Conservation (phyloP, 192 early-diverging fungal genomes). For the Entomortierella lignicola region DNA sequence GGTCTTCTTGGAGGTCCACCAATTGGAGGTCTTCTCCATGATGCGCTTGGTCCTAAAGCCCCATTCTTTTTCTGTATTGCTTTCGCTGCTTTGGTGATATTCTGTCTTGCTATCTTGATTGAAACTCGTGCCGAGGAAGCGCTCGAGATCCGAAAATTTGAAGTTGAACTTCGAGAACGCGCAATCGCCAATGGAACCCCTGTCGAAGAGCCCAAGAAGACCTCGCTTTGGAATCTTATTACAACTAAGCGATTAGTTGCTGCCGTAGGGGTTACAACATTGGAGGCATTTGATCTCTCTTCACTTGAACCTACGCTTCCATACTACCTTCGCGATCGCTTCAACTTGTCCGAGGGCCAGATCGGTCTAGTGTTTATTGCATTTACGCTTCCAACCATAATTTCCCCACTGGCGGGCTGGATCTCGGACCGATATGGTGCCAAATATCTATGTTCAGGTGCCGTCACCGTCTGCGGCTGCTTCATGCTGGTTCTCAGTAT, state of each 20-base stretch:
- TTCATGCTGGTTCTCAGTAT: conserved; percentile 55
- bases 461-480: conserved; percentile 55
- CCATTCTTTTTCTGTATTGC: conserved; percentile 78
- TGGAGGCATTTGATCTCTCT: conserved; percentile 35
- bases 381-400: conserved; percentile 75
- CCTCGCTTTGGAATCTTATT: conserved; percentile 54
- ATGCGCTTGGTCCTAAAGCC: conserved; percentile 69
- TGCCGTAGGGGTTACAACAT: conserved; percentile 30
- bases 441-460: conserved; percentile 55
- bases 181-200: conserved; percentile 13
- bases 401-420: conserved; percentile 70
- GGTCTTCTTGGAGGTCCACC: conserved; percentile 77
- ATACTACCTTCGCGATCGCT: conserved; percentile 61
- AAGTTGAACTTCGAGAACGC: conserved; percentile 32
- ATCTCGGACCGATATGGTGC: conserved; percentile 65
- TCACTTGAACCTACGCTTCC: conserved; percentile 67
- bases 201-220: conserved; percentile 1
- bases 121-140: conserved; percentile 61
- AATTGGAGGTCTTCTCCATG: conserved; percentile 74
- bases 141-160: conserved; percentile 24
- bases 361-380: conserved; percentile 78
- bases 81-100: conserved; percentile 67
- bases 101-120: conserved; percentile 63
- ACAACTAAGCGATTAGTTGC: conserved; percentile 58
- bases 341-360: conserved; percentile 52